These are phyloP conservation scores for Polyporus arcularius DNA, from an alignment of 768 basidiomycete species.

Conservation along the genomic window DNA sequence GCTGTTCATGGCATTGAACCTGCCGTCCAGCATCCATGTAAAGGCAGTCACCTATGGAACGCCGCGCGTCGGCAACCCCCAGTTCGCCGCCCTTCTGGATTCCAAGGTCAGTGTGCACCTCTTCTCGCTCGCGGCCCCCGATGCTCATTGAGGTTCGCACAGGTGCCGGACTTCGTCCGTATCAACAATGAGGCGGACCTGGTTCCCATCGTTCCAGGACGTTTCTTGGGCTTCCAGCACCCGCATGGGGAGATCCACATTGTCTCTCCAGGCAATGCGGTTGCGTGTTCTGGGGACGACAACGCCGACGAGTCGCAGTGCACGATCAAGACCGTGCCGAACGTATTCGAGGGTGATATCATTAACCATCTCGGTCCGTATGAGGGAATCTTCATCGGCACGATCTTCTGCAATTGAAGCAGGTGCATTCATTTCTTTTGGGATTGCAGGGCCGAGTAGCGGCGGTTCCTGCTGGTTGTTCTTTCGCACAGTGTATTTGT, in stretches of 20 bases:
- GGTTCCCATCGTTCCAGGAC: constrained; percentile 59
- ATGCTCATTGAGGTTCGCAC: constrained; percentile 6
- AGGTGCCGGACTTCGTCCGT: constrained; percentile 30
- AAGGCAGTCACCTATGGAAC: constrained; percentile 50
- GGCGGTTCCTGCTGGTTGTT: not conserved
- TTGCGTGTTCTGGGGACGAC: constrained; percentile 53
- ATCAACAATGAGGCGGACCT: constrained; percentile 42
- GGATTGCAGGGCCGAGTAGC: not conserved
- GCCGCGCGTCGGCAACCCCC: constrained; percentile 53
- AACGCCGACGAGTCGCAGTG: constrained; percentile 55
- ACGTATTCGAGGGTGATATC: constrained; percentile 50
- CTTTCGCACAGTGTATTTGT: not conserved
- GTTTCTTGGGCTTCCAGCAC: constrained; percentile 52
- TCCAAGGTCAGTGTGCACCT: constrained; percentile 34
- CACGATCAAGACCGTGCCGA: constrained; percentile 54
- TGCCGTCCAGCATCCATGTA: constrained; percentile 34
- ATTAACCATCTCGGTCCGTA: constrained; percentile 60
- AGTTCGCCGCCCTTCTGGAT: constrained; percentile 41
- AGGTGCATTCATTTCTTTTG: not conserved
- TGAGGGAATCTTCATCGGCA: constrained; percentile 53
- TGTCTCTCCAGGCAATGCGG: constrained; percentile 35
- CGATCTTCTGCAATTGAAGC: constrained; percentile 34
- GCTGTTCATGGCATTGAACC: constrained; percentile 31
- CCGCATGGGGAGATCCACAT: constrained; percentile 59
- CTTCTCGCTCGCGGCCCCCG: no score